Evolutionary conservation across 345 rosid genomes (phyloP).

Genomic region (Cardamine resedifolia): DNA sequence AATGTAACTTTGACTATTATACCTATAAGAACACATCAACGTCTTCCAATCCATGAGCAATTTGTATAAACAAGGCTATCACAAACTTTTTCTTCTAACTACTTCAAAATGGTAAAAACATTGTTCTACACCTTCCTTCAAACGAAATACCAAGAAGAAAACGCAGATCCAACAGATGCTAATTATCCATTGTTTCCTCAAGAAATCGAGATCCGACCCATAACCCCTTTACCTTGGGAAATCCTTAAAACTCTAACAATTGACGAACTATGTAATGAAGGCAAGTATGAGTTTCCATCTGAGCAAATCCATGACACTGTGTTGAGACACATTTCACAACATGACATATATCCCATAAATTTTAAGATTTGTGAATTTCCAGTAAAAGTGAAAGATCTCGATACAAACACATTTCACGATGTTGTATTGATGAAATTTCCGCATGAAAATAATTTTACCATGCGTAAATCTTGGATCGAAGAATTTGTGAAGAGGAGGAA

Average conservation of each 20-base stretch:
- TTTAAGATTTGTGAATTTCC: not conserved
- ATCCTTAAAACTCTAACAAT: not conserved
- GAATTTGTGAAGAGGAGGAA: constrained; percentile 25
- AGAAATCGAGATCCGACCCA: constrained; percentile 21
- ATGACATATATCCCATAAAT: not conserved
- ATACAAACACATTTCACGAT: constrained; percentile 18
- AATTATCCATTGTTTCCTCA: not conserved
- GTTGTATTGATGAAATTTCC: constrained; percentile 4
- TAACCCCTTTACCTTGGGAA: not conserved
- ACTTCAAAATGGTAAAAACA: too few relatives aligned
- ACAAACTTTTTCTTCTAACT: too few relatives aligned
- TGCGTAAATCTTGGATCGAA: constrained; percentile 21
- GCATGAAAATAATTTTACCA: not conserved
- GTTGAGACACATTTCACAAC: not conserved
- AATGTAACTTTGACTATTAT: not conserved
- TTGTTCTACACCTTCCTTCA: not conserved
- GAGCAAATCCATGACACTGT: not conserved
- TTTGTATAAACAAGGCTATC: too few relatives aligned
- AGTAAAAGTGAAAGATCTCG: not conserved
- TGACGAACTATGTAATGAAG: not conserved
- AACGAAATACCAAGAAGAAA: constrained; percentile 18
- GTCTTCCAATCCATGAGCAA: too few relatives aligned
- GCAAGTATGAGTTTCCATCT: not conserved
- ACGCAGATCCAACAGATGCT: not conserved
- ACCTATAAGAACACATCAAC: not conserved